These are phyloP conservation scores for Diddensiella santjacobensis DNA, from an alignment of 805 yeast species.

Conservation along the genomic window DNA sequence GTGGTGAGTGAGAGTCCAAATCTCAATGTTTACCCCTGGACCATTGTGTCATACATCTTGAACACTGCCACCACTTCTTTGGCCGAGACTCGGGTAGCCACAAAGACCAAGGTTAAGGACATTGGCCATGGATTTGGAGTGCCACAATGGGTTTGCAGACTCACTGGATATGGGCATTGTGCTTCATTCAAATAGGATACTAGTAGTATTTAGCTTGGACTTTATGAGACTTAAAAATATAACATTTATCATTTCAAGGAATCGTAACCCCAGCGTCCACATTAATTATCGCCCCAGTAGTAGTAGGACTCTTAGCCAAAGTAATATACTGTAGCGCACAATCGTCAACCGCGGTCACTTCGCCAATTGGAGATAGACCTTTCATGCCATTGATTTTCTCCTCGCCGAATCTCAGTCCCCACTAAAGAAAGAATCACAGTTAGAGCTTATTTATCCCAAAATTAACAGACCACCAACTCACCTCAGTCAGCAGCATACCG, in stretches of 20 bases:
- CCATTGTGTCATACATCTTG: neutral
- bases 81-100: neutral
- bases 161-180: neutral
- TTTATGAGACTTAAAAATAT: too few relatives aligned
- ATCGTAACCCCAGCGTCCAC: slow-evolving; percentile 39
- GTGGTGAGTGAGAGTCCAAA: neutral
- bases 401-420: slow-evolving; percentile 29
- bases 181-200: neutral
- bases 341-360: slow-evolving; percentile 22
- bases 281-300: slow-evolving; percentile 32
- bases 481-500: slow-evolving; percentile 26
- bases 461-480: neutral
- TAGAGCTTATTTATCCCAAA: too few relatives aligned
- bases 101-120: neutral
- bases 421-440: slow-evolving; percentile 8
- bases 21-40: neutral
- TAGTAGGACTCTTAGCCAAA: slow-evolving; percentile 25
- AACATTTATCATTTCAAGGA: neutral
- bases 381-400: slow-evolving; percentile 20
- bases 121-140: neutral
- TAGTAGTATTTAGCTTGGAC: neutral
- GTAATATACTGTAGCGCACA: slow-evolving; percentile 26
- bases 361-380: slow-evolving; percentile 16
- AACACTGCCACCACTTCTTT: neutral
- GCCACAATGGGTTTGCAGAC: neutral